Conservation (phyloP, 2,329 filamentous ascomycete genomes). For the Diaporthe vexans region DNA sequence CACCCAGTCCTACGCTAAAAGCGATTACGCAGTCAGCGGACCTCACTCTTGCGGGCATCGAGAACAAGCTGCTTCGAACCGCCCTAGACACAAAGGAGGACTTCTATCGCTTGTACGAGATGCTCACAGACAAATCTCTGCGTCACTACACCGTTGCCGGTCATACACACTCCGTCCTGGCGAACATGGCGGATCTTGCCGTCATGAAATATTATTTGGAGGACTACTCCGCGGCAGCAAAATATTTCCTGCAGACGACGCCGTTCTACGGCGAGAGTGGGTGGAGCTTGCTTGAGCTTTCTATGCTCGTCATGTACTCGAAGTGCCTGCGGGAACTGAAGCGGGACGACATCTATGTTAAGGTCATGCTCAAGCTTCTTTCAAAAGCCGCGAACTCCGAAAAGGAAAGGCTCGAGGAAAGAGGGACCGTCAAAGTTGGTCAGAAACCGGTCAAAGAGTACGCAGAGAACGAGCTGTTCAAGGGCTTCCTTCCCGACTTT, state of each 20-base stretch:
- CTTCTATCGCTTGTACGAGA: constrained; percentile 78
- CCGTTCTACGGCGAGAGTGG: constrained; percentile 83
- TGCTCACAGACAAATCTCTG: constrained; percentile 86
- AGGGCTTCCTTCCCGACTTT: constrained; percentile 63
- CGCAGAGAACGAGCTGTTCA: constrained; percentile 56
- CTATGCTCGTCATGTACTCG: constrained; percentile 88
- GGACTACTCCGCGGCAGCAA: constrained; percentile 80
- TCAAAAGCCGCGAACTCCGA: constrained; percentile 74
- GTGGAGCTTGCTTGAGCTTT: constrained; percentile 85
- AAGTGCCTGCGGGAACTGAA: constrained; percentile 84
- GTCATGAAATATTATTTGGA: constrained; percentile 83
- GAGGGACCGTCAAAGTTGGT: constrained; percentile 53
- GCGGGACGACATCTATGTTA: constrained; percentile 83
- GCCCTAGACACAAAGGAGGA: constrained; percentile 73
- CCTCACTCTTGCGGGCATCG: constrained; percentile 59
- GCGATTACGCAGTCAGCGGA: constrained; percentile 47
- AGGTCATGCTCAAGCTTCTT: constrained; percentile 80
- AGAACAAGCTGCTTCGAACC: constrained; percentile 69
- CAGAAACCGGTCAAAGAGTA: constrained; percentile 45
- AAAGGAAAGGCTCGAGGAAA: constrained; percentile 60
- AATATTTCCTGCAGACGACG: constrained; percentile 83
- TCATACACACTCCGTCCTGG: constrained; percentile 82
- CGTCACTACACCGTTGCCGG: constrained; percentile 86
- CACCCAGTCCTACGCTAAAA: constrained; percentile 45
- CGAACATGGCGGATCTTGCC: constrained; percentile 86